These are phyloP conservation scores for Tieghemiomyces parasiticus DNA, from an alignment of 192 early-diverging fungal genomes.

Conservation along the genomic window DNA sequence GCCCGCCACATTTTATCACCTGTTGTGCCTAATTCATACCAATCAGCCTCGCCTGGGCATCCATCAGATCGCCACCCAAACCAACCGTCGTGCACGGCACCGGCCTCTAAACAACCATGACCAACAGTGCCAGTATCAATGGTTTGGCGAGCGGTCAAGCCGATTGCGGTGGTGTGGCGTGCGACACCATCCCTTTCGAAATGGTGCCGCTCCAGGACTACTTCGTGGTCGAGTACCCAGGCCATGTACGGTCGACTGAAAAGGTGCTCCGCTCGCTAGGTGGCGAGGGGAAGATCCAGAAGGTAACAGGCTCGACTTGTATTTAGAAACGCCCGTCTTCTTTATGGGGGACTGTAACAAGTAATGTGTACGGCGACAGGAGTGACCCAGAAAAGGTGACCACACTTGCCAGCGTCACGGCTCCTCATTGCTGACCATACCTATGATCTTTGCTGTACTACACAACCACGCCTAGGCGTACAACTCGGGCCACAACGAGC, in stretches of 20 bases:
- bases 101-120: neutral
- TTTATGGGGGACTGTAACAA: too few species aligned
- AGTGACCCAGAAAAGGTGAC: constrained; percentile 21
- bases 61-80: neutral
- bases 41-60: neutral
- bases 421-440: neutral
- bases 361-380: too few species aligned
- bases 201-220: neutral
- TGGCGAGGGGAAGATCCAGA: too few species aligned
- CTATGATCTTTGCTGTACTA: neutral
- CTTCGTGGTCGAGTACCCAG: constrained; percentile 26
- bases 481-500: neutral
- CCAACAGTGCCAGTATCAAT: neutral
- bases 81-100: neutral
- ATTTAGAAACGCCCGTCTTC: too few species aligned
- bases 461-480: constrained; percentile 8
- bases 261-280: constrained; percentile 24
- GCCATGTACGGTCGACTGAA: constrained; percentile 19
- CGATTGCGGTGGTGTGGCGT: too few species aligned
- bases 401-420: neutral
- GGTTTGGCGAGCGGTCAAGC: too few species aligned
- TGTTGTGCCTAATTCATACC: neutral
- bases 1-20: too few species aligned
- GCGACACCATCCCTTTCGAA: too few species aligned
- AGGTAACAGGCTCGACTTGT: too few species aligned